A percentile compares a stretch with the other conserved stretches of the same genome.
Conservation (phyloP, 208 protist genomes). For the Porcisia deanei region DNA sequence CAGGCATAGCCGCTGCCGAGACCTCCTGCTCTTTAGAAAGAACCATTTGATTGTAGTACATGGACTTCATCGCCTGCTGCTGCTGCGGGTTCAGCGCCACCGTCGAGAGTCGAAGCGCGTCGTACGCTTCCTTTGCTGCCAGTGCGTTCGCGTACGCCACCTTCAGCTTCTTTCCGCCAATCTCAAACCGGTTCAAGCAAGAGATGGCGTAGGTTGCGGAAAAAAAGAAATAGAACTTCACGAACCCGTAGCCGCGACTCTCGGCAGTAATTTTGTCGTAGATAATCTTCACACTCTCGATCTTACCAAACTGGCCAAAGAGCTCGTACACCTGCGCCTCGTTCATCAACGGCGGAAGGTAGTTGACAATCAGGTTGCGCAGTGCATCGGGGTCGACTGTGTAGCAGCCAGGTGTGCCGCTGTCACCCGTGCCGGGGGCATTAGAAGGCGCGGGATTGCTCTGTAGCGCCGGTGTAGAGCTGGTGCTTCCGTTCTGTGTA, state of each 20-base stretch:
- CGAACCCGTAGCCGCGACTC: conserved; percentile 90
- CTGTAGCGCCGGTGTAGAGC: conserved; percentile 10
- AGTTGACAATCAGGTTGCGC: conserved; percentile 90
- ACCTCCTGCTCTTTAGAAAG: conserved; percentile 36
- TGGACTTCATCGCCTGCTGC: conserved; percentile 49
- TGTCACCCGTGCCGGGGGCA: neutral
- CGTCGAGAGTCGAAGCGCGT: conserved; percentile 36
- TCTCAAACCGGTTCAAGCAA: conserved; percentile 80
- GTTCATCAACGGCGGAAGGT: conserved; percentile 81
- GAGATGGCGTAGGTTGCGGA: conserved; percentile 83
- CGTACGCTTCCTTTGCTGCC: conserved; percentile 64
- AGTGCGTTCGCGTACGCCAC: conserved; percentile 79
- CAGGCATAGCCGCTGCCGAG: neutral
- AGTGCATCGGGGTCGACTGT: conserved; percentile 60
- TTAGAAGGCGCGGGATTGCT: neutral
- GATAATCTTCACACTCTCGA: conserved; percentile 88
- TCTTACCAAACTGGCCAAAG: conserved; percentile 84
- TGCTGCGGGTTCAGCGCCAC: conserved; percentile 64
- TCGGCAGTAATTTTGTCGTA: conserved; percentile 80
- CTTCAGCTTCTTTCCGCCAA: conserved; percentile 84
- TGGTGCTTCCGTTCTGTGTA: conserved; percentile 1
- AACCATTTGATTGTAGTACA: conserved; percentile 76
- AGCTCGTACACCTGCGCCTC: conserved; percentile 66
- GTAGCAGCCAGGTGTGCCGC: neutral
- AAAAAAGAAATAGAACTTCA: conserved; percentile 81